phyloP scores from a whole-genome alignment of 352 stramenopile species.

The Globisporangium apiculatum region DNA sequence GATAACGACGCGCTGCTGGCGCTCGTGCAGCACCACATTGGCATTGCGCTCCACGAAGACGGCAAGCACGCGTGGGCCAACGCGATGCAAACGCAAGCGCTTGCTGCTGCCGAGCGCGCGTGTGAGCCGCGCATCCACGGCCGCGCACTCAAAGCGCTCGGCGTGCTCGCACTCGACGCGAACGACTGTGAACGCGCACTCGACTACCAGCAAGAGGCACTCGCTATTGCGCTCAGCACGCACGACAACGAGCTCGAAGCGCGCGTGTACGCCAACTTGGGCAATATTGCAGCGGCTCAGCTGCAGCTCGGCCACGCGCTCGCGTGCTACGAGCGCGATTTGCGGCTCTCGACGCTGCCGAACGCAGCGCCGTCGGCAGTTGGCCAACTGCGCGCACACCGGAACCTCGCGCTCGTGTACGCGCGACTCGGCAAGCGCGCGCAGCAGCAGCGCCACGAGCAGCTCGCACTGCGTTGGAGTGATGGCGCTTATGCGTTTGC shows the following conservation, averaged over 20 bases:
- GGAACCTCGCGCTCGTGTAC: conserved; percentile 64
- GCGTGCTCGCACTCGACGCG: conserved; percentile 46
- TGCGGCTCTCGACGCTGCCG: conserved; percentile 27
- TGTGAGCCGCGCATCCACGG: conserved; percentile 36
- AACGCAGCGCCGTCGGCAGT: conserved; percentile 40
- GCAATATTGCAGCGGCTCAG: conserved; percentile 54
- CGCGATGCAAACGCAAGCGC: conserved; percentile 40
- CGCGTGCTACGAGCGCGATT: conserved; percentile 54
- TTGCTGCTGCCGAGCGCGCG: conserved; percentile 32
- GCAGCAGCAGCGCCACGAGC: conserved; percentile 35
- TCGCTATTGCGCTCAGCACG: conserved; percentile 36
- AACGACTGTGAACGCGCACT: conserved; percentile 33
- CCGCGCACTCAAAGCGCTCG: conserved; percentile 55
- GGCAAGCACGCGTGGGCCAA: conserved; percentile 25
- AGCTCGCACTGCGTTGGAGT: conserved; percentile 13
- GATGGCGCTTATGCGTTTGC: conserved; percentile 29
- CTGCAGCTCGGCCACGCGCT: conserved; percentile 50
- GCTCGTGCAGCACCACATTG: conserved; percentile 62
- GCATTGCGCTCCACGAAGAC: conserved; percentile 61
- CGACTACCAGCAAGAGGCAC: conserved; percentile 57
- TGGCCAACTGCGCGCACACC: conserved; percentile 49
- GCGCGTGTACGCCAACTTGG: conserved; percentile 70
- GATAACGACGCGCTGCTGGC: conserved; percentile 22
- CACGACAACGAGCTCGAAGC: conserved; percentile 61
- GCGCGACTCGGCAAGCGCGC: conserved; percentile 38